Percentiles rank a stretch among this genome's conserved stretches.
These are phyloP conservation scores for Phytophthora megakarya DNA, from an alignment of 352 stramenopile species.

Conservation along the genomic window DNA sequence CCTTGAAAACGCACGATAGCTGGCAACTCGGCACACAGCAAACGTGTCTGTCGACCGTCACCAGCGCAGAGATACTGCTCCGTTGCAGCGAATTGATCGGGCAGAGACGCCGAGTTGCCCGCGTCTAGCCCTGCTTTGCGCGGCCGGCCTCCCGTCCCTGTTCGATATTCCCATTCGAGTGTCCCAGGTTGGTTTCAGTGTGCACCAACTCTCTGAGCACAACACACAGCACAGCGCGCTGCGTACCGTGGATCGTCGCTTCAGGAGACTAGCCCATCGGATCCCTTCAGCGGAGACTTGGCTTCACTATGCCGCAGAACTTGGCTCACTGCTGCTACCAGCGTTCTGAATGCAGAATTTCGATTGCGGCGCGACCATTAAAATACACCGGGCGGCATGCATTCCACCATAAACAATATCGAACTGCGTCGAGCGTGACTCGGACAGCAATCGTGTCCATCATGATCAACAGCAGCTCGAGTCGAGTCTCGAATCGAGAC, in stretches of 20 bases:
- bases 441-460: conserved; percentile 11
- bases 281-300: conserved; percentile 17
- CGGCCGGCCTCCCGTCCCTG: conserved; percentile 7
- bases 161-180: conserved; percentile 31
- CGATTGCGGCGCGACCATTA: neutral
- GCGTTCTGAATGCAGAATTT: conserved; percentile 2
- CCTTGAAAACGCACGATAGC: neutral
- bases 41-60: neutral
- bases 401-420: conserved; percentile 35
- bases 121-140: conserved; percentile 21
- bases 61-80: conserved; percentile 11
- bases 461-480: neutral
- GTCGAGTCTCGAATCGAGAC: too few relatives aligned
- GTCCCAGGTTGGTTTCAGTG: conserved; percentile 29
- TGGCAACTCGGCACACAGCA: neutral
- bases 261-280: conserved; percentile 16
- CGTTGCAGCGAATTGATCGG: neutral
- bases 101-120: neutral
- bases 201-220: conserved; percentile 31
- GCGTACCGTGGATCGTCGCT: conserved; percentile 6
- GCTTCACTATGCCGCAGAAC: conserved; percentile 15
- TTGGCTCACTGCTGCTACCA: too few relatives aligned
- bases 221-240: neutral
- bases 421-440: conserved; percentile 11
- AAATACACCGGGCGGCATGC: conserved; percentile 5